Percentiles rank a stretch among this genome's conserved stretches.
Conservation (phyloP, 495 filamentous ascomycete genomes). For the Penicillium arizonense region DNA sequence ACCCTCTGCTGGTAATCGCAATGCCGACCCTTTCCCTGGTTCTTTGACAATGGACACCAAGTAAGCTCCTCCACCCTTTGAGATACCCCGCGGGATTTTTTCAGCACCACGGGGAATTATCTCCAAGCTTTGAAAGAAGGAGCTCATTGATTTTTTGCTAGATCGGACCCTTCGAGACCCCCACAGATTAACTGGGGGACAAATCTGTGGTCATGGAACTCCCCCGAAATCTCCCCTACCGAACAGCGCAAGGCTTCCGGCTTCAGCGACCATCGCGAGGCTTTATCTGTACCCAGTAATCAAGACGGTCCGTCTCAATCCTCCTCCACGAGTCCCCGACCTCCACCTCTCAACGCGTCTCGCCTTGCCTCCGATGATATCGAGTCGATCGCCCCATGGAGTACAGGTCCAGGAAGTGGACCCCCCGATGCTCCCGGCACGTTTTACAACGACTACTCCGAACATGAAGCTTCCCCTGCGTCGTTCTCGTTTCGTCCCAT, state of each 20-base stretch:
- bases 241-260: constrained; percentile 42
- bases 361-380: constrained; percentile 24
- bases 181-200: constrained; percentile 29
- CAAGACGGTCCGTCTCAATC: constrained; percentile 30
- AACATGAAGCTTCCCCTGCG: constrained; percentile 56
- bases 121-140: not conserved
- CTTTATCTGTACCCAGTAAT: constrained; percentile 31
- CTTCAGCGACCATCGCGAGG: constrained; percentile 40
- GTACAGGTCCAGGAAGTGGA: constrained; percentile 26
- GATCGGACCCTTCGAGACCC: constrained; percentile 23
- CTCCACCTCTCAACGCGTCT: constrained; percentile 25
- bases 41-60: constrained; percentile 29
- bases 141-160: constrained; percentile 11
- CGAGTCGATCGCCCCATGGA: constrained; percentile 39
- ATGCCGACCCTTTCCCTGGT: constrained; percentile 28
- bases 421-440: constrained; percentile 37
- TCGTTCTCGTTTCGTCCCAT: constrained; percentile 63
- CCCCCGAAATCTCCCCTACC: constrained; percentile 44
- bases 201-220: constrained; percentile 43
- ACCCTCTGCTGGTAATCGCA: constrained; percentile 27
- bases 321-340: constrained; percentile 25
- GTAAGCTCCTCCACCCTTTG: constrained; percentile 30
- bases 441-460: constrained; percentile 44
- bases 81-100: not conserved
- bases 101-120: not conserved